Evolutionary conservation across 192 early-diverging fungal species (phyloP).

Genomic region (Gryganskiella cystojenkinii): DNA sequence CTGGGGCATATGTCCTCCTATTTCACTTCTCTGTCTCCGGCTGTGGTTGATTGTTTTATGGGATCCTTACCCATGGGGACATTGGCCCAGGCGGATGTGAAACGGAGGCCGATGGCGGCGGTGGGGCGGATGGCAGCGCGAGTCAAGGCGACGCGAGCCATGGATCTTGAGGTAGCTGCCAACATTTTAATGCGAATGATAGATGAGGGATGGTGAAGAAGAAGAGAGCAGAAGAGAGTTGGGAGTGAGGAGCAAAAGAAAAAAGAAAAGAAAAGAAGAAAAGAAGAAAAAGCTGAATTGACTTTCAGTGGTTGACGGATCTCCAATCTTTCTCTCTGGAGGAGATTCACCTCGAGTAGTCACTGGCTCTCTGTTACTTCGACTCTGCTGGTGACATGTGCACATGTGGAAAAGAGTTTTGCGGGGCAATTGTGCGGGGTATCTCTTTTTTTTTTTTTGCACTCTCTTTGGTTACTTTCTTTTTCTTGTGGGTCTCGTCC

Average conservation of each 20-base stretch:
- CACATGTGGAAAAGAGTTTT: too few species aligned
- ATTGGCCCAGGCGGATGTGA: constrained; percentile 64
- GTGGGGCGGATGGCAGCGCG: constrained; percentile 47
- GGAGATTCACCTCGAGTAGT: constrained; percentile 3
- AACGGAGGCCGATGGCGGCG: constrained; percentile 44
- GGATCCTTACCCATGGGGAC: constrained; percentile 64
- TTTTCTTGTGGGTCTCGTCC: too few species aligned
- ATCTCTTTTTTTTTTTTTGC: too few species aligned
- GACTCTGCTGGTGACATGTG: too few species aligned
- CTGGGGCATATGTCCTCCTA: too few species aligned
- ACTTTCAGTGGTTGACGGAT: not conserved
- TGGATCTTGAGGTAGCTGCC: constrained; percentile 44
- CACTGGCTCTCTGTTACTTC: not conserved
- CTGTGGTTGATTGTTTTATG: not conserved
- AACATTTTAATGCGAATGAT: constrained; percentile 46
- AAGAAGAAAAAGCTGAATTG: not conserved
- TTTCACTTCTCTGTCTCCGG: constrained; percentile 3
- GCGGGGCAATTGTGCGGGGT: too few species aligned
- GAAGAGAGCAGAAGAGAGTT: not conserved
- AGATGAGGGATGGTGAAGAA: constrained; percentile 1
- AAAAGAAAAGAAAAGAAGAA: not conserved
- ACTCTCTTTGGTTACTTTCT: too few species aligned
- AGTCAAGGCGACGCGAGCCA: constrained; percentile 45
- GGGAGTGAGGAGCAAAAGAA: constrained; percentile 1
- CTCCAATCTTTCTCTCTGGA: not conserved